Percentiles rank a stretch among this genome's conserved stretches.
phyloP scores from a whole-genome alignment of 1,284 basidiomycete species.

The Ceratobasidium sp. region DNA sequence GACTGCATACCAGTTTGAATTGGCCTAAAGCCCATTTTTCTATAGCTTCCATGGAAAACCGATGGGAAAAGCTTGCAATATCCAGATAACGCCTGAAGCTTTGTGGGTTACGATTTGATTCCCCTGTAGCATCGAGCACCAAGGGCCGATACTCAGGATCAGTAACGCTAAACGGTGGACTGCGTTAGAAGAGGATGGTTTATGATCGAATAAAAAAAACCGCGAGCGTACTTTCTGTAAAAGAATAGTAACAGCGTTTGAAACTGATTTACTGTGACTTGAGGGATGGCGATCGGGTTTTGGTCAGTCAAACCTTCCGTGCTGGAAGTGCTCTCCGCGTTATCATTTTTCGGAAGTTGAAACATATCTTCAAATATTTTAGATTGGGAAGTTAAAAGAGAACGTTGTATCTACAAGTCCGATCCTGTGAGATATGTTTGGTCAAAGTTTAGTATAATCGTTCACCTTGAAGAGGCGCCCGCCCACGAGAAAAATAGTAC shows the following conservation, averaged over 20 bases:
- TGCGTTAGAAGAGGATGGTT: neutral
- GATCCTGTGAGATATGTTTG: neutral
- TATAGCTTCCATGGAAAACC: neutral
- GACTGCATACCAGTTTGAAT: neutral
- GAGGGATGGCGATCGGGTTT: neutral
- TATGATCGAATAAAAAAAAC: too few species aligned
- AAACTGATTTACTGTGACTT: neutral
- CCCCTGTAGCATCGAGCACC: neutral
- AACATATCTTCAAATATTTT: neutral
- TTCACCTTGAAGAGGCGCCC: constrained; percentile 7
- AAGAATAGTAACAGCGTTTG: neutral
- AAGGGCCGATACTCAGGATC: neutral
- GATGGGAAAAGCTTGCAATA: neutral
- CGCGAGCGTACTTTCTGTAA: neutral
- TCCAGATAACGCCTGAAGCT: constrained; percentile 9
- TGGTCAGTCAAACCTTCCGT: neutral
- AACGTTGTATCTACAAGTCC: neutral
- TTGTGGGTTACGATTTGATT: neutral
- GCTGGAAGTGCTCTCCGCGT: too few species aligned
- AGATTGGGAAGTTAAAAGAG: neutral
- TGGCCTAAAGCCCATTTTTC: neutral
- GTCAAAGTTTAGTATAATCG: neutral
- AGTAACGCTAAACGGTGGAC: neutral
- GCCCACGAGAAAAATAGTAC: neutral
- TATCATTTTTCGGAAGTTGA: neutral